Conservation (phyloP, 116 monocot species). For the Trichopus zeylanicus region DNA sequence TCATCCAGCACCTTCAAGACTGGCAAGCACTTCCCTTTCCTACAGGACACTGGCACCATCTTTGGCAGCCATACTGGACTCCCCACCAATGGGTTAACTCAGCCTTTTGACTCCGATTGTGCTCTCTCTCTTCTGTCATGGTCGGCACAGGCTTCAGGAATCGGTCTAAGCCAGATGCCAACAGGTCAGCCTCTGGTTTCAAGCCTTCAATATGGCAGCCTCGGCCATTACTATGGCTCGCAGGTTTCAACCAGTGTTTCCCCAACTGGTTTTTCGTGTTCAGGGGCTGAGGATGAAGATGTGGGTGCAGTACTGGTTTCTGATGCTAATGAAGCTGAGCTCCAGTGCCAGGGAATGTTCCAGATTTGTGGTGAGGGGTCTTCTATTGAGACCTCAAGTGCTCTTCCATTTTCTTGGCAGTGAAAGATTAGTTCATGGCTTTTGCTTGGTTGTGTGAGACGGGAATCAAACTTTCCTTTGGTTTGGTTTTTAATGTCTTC, state of each 20-base stretch:
- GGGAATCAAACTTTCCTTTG: no score
- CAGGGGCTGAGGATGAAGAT: conserved; percentile 26
- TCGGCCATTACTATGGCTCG: conserved; percentile 6
- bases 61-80: conserved; percentile 4
- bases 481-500: no score
- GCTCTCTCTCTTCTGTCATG: conserved; percentile 93
- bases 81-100: conserved; percentile 24
- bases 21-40: conserved; percentile 29
- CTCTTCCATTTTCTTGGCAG: conserved; percentile 45
- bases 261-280: conserved; percentile 24
- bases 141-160: conserved; percentile 11
- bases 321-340: conserved; percentile 18
- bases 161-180: conserved; percentile 27
- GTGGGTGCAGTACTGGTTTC: conserved; percentile 9
- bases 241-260: conserved; percentile 8
- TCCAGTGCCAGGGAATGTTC: conserved; percentile 43
- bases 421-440: no score
- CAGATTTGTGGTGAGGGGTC: conserved; percentile 36
- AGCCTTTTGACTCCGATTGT: conserved; percentile 54
- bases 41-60: conserved; percentile 3
- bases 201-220: conserved; percentile 8
- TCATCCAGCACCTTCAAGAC: conserved; percentile 17
- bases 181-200: conserved; percentile 39
- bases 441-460: no score
- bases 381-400: conserved; percentile 20